Evolutionary conservation across 495 filamentous ascomycete species (phyloP), one percentile per base, ranked within the genome.

Genomic region (Achaetomiella virescens): DNA sequence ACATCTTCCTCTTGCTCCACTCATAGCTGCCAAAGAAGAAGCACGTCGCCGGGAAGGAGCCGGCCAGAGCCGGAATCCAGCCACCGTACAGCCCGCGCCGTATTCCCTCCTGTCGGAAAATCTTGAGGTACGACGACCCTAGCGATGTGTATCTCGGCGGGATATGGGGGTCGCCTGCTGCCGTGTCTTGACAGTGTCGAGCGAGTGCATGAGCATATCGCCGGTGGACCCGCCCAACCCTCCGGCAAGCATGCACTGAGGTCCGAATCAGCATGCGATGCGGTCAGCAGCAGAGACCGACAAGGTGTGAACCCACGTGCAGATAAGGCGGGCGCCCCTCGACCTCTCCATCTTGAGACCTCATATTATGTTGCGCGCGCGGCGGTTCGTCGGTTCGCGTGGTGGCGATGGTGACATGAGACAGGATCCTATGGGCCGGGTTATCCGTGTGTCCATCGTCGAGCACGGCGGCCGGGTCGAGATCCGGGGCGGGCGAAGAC

Each of bases 151-250:
- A 97, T 71, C 88, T 92, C 1, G 92, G 87, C 17, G 92, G 93
- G 46, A 93, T 79, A 62, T 89, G 84, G 29, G 91, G 90, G 65
- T 97, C 95, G 62, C 93, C 74, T 98, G 93, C 71, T 97, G 93
- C 49, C 93, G 82, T n/a, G 93, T 98, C 73, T 98, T 98, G 52
- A 98, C 93, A 8, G 93, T 98, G 74, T 98, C 93, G 69, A 98
- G 81, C 43, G 92, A 97, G 71, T 98, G 93, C 95, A 98, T 97
- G 56, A 98, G 76, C 81, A 98, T 89, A 71, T 98, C 93, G 48
- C 93, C 93, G 44, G 87, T 91, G 27, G 87, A 90, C 24, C 93
- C 93, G 59, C 93, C 93, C 22, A 89, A 68, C 50, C 91, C 93
- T 54, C 93, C 93, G 12, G 95, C 93, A 56, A 97, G 75, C 92